These are phyloP conservation scores for Aegilops tauschii DNA, from an alignment of 176 grass and related monocot species.

Conservation along the genomic window DNA sequence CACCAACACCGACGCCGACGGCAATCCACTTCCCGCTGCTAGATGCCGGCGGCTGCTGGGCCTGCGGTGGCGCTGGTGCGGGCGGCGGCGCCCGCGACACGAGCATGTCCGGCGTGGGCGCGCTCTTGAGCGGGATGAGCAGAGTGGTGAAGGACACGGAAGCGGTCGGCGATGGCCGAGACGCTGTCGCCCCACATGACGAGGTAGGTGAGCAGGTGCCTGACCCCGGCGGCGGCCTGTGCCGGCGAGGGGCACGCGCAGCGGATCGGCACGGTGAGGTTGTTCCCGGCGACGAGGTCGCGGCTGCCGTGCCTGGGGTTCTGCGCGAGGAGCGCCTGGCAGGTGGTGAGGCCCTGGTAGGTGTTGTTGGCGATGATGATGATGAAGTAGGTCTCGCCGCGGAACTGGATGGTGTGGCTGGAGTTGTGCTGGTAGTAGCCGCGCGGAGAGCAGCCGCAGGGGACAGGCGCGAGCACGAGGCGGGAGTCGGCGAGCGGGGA, in stretches of 20 bases:
- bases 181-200: constrained; percentile 21
- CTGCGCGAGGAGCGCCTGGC: constrained; percentile 63
- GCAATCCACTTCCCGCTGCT: constrained; percentile 25
- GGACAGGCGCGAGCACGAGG: constrained; percentile 47
- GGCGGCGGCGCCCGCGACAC: neutral
- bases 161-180: constrained; percentile 32
- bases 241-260: constrained; percentile 55
- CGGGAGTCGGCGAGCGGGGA: neutral
- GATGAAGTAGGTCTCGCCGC: constrained; percentile 35
- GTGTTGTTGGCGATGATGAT: constrained; percentile 37
- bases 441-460: constrained; percentile 42
- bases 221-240: constrained; percentile 38
- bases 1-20: constrained; percentile 44
- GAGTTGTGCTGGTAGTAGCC: constrained; percentile 67
- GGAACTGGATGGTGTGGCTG: constrained; percentile 22
- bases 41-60: neutral
- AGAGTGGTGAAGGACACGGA: constrained; percentile 53
- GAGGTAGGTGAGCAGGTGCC: constrained; percentile 51
- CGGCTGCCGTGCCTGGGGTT: constrained; percentile 33
- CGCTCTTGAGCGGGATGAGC: constrained; percentile 23
- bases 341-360: constrained; percentile 19
- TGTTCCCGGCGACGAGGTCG: neutral
- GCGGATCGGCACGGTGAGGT: constrained; percentile 35
- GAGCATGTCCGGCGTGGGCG: neutral
- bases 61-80: neutral